phyloP scores from a whole-genome alignment of 2,329 filamentous ascomycete species.

The Hortaea werneckii region DNA sequence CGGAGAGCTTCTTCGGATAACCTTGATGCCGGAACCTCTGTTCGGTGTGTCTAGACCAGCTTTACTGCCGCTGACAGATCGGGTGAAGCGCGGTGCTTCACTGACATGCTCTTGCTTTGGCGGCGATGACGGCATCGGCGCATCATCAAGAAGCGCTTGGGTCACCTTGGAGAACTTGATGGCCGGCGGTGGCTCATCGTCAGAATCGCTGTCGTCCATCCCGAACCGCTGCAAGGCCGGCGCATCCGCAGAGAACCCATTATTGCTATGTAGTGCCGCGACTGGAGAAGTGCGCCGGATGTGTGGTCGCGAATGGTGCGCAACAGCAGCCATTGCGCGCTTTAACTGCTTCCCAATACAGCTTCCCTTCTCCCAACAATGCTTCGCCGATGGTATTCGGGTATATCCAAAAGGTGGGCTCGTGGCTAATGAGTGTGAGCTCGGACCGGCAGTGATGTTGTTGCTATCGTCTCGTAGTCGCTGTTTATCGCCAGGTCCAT shows the following conservation, averaged over 20 bases:
- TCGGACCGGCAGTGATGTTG: neutral
- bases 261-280: slow-evolving; percentile 25
- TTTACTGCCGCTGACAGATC: slow-evolving; percentile 17
- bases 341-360: slow-evolving; percentile 9
- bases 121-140: slow-evolving; percentile 48
- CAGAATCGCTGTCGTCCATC: slow-evolving; percentile 72
- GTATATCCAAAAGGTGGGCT: slow-evolving; percentile 6
- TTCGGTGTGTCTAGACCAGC: slow-evolving; percentile 26
- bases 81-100: slow-evolving; percentile 17
- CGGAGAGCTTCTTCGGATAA: slow-evolving; percentile 26
- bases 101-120: slow-evolving; percentile 35
- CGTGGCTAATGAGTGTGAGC: slow-evolving; percentile 9
- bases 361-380: slow-evolving; percentile 1
- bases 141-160: slow-evolving; percentile 63
- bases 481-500: slow-evolving; percentile 17
- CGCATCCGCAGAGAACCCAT: slow-evolving; percentile 36
- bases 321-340: slow-evolving; percentile 26
- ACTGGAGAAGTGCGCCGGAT: slow-evolving; percentile 37
- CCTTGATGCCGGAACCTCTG: slow-evolving; percentile 25
- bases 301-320: slow-evolving; percentile 22
- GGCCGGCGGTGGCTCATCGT: slow-evolving; percentile 80
- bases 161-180: slow-evolving; percentile 92
- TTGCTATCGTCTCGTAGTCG: slow-evolving; percentile 9
- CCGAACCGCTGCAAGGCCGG: slow-evolving; percentile 39
- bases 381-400: neutral